These are phyloP conservation scores for Termitomyces sp. DNA, from an alignment of 768 basidiomycete genomes.

Conservation along the genomic window DNA sequence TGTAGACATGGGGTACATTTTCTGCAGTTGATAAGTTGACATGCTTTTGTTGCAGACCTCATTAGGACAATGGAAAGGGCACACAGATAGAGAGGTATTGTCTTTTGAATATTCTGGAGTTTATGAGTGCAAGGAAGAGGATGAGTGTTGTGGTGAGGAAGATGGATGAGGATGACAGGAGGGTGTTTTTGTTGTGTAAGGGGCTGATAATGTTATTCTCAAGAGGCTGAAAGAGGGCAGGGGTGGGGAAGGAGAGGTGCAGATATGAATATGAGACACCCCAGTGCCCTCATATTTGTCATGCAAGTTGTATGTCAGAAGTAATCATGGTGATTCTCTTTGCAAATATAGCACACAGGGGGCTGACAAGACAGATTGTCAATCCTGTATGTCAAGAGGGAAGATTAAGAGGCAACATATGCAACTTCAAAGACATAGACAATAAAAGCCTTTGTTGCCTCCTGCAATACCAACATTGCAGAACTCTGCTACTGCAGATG, in stretches of 20 bases:
- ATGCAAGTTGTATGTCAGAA: too few species aligned
- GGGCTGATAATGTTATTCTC: constrained; percentile 97
- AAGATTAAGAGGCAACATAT: too few species aligned
- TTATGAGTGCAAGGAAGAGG: constrained; percentile 88
- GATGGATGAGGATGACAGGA: constrained; percentile 55
- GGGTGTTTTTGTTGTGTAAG: constrained; percentile 79
- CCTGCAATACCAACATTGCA: too few species aligned
- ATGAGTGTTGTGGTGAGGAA: constrained; percentile 93
- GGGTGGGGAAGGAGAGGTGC: constrained; percentile 39
- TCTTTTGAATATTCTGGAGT: constrained; percentile 91
- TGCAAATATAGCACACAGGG: too few species aligned
- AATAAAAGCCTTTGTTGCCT: too few species aligned
- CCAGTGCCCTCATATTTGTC: too few species aligned
- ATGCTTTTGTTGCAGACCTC: constrained; percentile 79
- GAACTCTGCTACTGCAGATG: too few species aligned
- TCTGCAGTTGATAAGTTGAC: constrained; percentile 85
- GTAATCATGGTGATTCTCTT: too few species aligned
- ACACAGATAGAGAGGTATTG: constrained; percentile 66
- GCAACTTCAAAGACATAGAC: too few species aligned
- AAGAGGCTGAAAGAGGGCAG: constrained; percentile 71
- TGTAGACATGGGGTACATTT: constrained; percentile 92
- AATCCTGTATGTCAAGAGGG: too few species aligned
- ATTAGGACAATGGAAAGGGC: constrained; percentile 39
- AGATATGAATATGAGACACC: too few species aligned
- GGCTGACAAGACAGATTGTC: too few species aligned